These are phyloP conservation scores for Gastrolobium bilobum DNA, from an alignment of 306 rosid genomes.

Conservation along the genomic window DNA sequence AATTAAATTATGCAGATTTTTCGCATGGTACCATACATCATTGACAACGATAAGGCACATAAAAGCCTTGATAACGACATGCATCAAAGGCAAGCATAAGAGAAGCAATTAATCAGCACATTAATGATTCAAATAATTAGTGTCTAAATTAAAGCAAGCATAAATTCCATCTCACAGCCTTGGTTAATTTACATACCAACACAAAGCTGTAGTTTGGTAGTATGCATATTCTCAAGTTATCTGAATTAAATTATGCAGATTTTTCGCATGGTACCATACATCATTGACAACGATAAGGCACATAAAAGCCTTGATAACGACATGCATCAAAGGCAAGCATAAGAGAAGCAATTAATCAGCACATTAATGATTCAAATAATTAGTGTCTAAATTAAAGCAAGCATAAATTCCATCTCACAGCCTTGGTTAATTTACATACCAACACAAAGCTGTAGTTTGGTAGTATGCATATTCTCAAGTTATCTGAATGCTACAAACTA, in stretches of 20 bases:
- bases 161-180: neutral
- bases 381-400: slow-evolving; percentile 1
- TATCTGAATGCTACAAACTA: slow-evolving; percentile 28
- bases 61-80: slow-evolving; percentile 40
- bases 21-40: slow-evolving; percentile 13
- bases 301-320: slow-evolving; percentile 31
- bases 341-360: slow-evolving; percentile 29
- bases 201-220: slow-evolving; percentile 24
- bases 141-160: slow-evolving; percentile 4
- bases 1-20: slow-evolving; percentile 15
- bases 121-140: slow-evolving; percentile 22
- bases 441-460: slow-evolving; percentile 32
- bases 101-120: slow-evolving; percentile 26
- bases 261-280: no score
- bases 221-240: slow-evolving; percentile 35
- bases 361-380: slow-evolving; percentile 21
- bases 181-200: slow-evolving; percentile 21
- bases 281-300: neutral
- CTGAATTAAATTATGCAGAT: no score
- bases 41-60: neutral
- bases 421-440: slow-evolving; percentile 11
- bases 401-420: neutral
- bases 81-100: slow-evolving; percentile 23
- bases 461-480: slow-evolving; percentile 27
- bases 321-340: slow-evolving; percentile 36